Conservation (phyloP, 306 rosid species). For the Cucurbita argyrosperma region DNA sequence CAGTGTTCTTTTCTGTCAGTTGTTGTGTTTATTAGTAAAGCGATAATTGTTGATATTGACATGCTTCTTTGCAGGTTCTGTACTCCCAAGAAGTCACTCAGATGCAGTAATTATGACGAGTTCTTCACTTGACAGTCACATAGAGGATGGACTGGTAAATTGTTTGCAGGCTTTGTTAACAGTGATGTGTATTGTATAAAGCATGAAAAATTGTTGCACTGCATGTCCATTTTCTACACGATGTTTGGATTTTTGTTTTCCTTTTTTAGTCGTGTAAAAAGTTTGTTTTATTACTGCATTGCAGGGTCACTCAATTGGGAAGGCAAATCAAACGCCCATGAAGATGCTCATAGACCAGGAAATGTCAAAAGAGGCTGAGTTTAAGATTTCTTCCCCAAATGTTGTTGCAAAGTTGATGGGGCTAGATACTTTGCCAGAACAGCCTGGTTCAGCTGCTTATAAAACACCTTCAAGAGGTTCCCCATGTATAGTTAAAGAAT, state of each 20-base stretch:
- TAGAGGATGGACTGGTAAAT: conserved; percentile 62
- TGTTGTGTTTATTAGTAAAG: not conserved
- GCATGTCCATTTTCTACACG: not conserved
- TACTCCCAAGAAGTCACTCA: conserved; percentile 45
- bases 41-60: not conserved
- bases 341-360: conserved; percentile 72
- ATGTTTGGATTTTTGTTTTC: not conserved
- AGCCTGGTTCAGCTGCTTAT: conserved; percentile 34
- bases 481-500: conserved; percentile 23
- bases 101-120: conserved; percentile 32
- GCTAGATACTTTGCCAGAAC: conserved; percentile 59
- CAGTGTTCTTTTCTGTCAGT: not conserved
- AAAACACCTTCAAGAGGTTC: conserved; percentile 38
- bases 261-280: conserved; percentile 11
- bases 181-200: not conserved
- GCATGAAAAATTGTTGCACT: not conserved
- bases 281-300: conserved; percentile 39
- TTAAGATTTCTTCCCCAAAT: conserved; percentile 49
- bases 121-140: conserved; percentile 39
- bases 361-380: conserved; percentile 57
- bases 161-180: conserved; percentile 8
- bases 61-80: conserved; percentile 34
- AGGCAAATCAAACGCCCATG: conserved; percentile 41
- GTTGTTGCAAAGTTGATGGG: conserved; percentile 95
- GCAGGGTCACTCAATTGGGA: conserved; percentile 42